Conservation (phyloP, 192 early-diverging fungal species). For the Diversispora epigaea region DNA sequence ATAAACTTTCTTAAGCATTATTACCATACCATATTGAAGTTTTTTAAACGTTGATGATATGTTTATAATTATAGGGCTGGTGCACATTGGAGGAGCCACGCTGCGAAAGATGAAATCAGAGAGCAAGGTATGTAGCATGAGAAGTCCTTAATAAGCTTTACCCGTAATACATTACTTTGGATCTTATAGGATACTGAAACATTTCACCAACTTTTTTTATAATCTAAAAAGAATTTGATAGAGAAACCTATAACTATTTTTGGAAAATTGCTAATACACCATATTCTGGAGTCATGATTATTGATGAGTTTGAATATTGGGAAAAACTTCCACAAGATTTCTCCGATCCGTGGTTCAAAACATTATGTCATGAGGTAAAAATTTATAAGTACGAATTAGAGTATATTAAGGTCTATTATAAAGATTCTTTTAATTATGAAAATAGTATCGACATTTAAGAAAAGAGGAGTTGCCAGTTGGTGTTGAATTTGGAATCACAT, state of each 20-base stretch:
- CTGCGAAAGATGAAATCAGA: constrained; percentile 42
- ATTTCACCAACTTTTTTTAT: neutral
- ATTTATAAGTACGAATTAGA: constrained; percentile 6
- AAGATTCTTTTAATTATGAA: neutral
- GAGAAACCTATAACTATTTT: constrained; percentile 40
- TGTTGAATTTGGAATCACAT: constrained; percentile 59
- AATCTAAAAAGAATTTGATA: constrained; percentile 40
- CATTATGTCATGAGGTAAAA: constrained; percentile 50
- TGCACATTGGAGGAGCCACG: constrained; percentile 50
- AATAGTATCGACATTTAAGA: constrained; percentile 46
- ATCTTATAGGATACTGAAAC: neutral
- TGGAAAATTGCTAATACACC: constrained; percentile 39
- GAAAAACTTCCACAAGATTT: constrained; percentile 50
- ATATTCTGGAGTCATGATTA: constrained; percentile 52
- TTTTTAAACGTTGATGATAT: constrained; percentile 3
- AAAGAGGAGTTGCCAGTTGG: constrained; percentile 52
- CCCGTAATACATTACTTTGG: neutral
- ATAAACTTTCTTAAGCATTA: neutral
- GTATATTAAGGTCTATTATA: constrained; percentile 1
- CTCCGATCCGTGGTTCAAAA: constrained; percentile 65
- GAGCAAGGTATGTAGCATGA: constrained; percentile 46
- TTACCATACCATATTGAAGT: constrained; percentile 11
- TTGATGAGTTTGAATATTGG: constrained; percentile 58
- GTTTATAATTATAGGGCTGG: constrained; percentile 39
- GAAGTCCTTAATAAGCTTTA: neutral